Base-by-base conservation (phyloP, 805 yeast species). In the Nakazawaea ernobii region DNA sequence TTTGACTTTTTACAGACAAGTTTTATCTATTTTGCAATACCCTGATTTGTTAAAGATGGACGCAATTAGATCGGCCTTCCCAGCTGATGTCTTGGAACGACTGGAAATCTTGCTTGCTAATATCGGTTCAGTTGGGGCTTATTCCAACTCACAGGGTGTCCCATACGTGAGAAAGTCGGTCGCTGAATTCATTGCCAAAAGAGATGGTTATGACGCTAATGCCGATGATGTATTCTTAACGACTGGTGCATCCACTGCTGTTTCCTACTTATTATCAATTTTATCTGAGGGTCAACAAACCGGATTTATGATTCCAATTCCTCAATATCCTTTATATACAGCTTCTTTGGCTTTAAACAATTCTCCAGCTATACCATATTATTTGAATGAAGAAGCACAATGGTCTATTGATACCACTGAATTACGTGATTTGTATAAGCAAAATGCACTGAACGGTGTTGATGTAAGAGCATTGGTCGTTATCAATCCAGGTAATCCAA, bases 401-500 rank as follows among this genome's bases (percentile, higher is more conserved):
- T 94, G 99, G 99, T 80, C 92, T 32, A 80, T 95, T 7, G 80
- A 86, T 57, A 75, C 94, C 3, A 60, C 66, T 9, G 84, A 81
- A 59, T 79, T 89, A 57, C 79, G 79, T 52, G 51, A 65, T 0
- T 71, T 80, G 42, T 77, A 85, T 43, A 56, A 64, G 29, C 70
- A 74, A 20, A 73, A 86, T 17, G 52, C 56, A 14, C 62, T 63
- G 2, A 66, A 77, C 32, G 87, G 85, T 2, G 66, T 86, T 28
- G 71, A 67, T 10, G 84, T 94, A 53, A 80, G 87, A 57, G 83
- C 92, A 50, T 69, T 95, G 46, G 98, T 92, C 2, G 87, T 94
- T 13, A 94, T 94, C 60, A 94, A 94, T 69, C 99, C 99, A 1
- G 98, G 99, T 49, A 94, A 94, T 67, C 99, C 99, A 53, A 94